These are phyloP conservation scores for Eremothecium sinecaudum DNA, from an alignment of 1,139 yeast species.

Conservation along the genomic window DNA sequence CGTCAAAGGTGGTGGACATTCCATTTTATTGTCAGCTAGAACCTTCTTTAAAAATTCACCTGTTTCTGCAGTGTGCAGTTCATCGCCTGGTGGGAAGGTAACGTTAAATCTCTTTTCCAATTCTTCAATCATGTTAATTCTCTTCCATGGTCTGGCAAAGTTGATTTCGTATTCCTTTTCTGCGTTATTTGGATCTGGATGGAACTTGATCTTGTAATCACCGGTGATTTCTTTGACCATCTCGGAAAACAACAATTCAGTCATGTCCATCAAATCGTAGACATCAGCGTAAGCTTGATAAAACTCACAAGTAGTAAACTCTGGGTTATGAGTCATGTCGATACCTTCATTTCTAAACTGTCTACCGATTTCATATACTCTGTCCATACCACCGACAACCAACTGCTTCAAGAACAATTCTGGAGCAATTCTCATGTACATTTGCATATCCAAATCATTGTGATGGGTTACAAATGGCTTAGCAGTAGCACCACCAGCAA, in stretches of 20 bases:
- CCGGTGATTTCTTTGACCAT: constrained; percentile 97
- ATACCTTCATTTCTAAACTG: constrained; percentile 99
- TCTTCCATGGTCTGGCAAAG: constrained; percentile 96
- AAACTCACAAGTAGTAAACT: constrained; percentile 88
- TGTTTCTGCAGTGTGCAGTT: constrained; percentile 89
- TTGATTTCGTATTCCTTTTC: constrained; percentile 71
- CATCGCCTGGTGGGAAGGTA: constrained; percentile 91
- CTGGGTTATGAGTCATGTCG: constrained; percentile 91
- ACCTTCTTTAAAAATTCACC: constrained; percentile 79
- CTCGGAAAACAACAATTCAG: constrained; percentile 87
- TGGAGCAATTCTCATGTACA: constrained; percentile 98
- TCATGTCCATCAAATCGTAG: constrained; percentile 84
- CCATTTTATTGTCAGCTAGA: constrained; percentile 71
- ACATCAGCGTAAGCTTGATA: constrained; percentile 72
- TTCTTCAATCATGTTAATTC: constrained; percentile 94
- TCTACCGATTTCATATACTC: constrained; percentile 98
- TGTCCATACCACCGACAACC: constrained; percentile 96
- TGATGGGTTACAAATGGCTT: constrained; percentile 96
- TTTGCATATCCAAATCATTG: constrained; percentile 90
- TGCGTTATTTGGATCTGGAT: constrained; percentile 74
- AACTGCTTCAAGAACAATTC: constrained; percentile 93
- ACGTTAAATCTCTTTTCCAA: constrained; percentile 79
- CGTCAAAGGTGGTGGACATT: constrained; percentile 93
- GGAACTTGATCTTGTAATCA: constrained; percentile 72
- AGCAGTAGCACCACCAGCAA: constrained; percentile 99